Base-by-base conservation (phyloP, 768 basidiomycete genomes). In the Floccularia luteovirens region DNA sequence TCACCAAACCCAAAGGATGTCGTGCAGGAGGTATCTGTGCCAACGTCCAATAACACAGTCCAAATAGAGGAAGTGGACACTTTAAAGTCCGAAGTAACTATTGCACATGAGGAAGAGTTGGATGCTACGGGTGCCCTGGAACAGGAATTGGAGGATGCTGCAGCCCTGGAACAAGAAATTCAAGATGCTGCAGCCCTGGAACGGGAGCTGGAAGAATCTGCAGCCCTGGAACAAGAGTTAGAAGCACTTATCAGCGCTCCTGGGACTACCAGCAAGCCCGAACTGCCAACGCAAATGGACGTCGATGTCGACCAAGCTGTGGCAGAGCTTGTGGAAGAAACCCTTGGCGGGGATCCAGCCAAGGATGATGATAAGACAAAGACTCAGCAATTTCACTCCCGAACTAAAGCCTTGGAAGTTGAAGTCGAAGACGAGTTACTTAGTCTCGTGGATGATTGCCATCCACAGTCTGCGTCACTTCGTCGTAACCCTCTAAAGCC, bases 391-490 rank as follows among this genome's bases (percentile, higher is more conserved):
- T n/a, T n/a, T n/a, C n/a, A n/a, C n/a, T n/a, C n/a, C n/a, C n/a
- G n/a, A n/a, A 50, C 53, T 38, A 47, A 53, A 16, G 51, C 42
- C 30, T 62, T 58, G 61, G 60, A 62, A 44, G 52, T 65, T 43
- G 63, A 79, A 40, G 71, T 79, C 17, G 79, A 82, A 43, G 74
- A 82, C 46, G 84, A 86, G 58, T 58, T 86, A 36, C 66, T 85
- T 42, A 82, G 81, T 49, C 62, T 87, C 19, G 63, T 87, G 22
- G 83, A 82, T 49, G 81, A 77, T 47, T 59, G 53, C 20, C 58
- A 55, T 21, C 47, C 55, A 8, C 47, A 30, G n/a, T 39, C 23
- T 48, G 45, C 19, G 33, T 28, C 33, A 44, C 45, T 31, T 47
- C 47, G 20, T 39, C 45, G 27, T 31, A 39, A 36, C 40, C 41